A percentile compares a stretch with the other conserved stretches of the same genome.
These are phyloP conservation scores for Phytopythium mirpurense DNA, from an alignment of 352 stramenopile genomes.

Conservation along the genomic window DNA sequence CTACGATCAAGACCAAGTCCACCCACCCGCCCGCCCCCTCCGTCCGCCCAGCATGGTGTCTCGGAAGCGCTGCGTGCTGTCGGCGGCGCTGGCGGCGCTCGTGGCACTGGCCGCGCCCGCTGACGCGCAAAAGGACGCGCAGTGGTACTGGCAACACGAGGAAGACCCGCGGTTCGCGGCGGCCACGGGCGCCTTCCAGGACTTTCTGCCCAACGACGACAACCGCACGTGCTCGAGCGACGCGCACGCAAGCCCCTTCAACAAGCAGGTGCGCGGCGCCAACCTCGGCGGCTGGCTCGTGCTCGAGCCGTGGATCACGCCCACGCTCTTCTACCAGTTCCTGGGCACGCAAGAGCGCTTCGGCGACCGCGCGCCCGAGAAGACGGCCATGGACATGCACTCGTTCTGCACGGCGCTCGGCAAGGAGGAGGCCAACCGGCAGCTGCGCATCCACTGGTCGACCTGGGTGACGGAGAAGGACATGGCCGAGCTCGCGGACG, in stretches of 20 bases:
- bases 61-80: not conserved
- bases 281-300: constrained; percentile 95
- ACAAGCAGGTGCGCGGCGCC: constrained; percentile 83
- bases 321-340: constrained; percentile 96
- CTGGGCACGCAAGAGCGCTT: constrained; percentile 71
- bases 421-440: constrained; percentile 89
- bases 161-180: constrained; percentile 36
- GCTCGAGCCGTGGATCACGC: constrained; percentile 95
- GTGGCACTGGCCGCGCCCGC: constrained; percentile 2
- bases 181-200: constrained; percentile 40
- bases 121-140: constrained; percentile 32
- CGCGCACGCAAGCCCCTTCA: constrained; percentile 65
- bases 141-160: constrained; percentile 68
- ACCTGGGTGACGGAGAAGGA: constrained; percentile 93
- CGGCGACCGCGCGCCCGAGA: constrained; percentile 69
- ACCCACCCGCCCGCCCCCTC: no score
- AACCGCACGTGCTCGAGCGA: constrained; percentile 67
- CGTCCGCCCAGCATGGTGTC: not conserved
- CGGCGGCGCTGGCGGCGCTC: constrained; percentile 8
- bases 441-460: constrained; percentile 91
- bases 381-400: constrained; percentile 90
- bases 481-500: constrained; percentile 78
- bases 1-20: not conserved
- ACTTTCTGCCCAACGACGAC: constrained; percentile 52
- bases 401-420: constrained; percentile 89